Base-by-base conservation (phyloP, 768 basidiomycete genomes). In the Lanmaoa rubissima region DNA sequence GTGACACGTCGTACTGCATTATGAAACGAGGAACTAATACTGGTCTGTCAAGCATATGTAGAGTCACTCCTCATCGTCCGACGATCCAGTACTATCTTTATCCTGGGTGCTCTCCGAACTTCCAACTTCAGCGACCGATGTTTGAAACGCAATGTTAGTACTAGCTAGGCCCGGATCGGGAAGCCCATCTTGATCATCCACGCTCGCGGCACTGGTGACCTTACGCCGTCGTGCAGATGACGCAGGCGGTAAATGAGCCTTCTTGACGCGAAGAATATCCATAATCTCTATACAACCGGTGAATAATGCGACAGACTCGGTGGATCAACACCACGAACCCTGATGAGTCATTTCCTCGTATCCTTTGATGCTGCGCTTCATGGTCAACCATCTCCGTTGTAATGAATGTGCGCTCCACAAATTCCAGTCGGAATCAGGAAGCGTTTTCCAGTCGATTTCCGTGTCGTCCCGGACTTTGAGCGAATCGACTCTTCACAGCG, bases 361-460 rank as follows among this genome's bases (percentile, higher is more conserved):
- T 19, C 87, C 89, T 67, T 87, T 88, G 56, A 92, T 80, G 51
- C 87, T 75, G 54, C 80, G 78, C 65, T 92, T 92, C 84, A 92
- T 83, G 1, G 87, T 87, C 46, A 85, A 67, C 90, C 90, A 93
- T 48, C 89, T 85, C 39, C 89, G 80, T 61, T 92, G 90, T 36
- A 93, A 74, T 14, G 81, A 77, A 65, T 93, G 91, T 0, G 88
- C 83, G 68, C 90, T 92, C 88, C 88, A 92, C 10, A 90, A 67
- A 63, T 92, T 90, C 90, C 90, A 92, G 55, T 86, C 78, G 16
- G 82, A 66, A 67, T 94, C 91, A 1, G 82, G 75, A 12, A 93
- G 75, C 17, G 79, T 78, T 65, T 90, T 90, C 92, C 91, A 94
- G 63, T 90, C 87, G 45, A 94, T 87, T 65, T 93, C 92, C 31